Conservation (phyloP, 306 rosid species). For the Acacia confusa region DNA sequence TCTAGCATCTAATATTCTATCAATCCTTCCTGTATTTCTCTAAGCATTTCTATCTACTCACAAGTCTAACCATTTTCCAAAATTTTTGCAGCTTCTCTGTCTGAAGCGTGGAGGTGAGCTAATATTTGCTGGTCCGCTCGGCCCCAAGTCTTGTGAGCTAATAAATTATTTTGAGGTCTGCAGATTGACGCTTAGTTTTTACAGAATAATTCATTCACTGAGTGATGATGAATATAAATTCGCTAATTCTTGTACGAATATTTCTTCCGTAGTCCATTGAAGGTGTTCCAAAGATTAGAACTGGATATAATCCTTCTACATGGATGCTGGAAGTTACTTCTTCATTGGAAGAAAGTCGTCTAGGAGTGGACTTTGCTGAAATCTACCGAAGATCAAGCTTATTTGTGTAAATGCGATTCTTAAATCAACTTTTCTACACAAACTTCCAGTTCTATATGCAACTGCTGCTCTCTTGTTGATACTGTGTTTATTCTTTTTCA, state of each 20-base stretch:
- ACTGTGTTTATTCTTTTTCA: background rate
- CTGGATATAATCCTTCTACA: conserved; percentile 77
- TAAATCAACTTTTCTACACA: background rate
- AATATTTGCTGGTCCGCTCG: conserved; percentile 98
- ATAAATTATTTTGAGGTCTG: conserved; percentile 88
- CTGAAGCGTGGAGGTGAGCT: conserved; percentile 99
- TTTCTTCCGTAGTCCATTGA: conserved; percentile 63
- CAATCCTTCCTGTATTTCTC: conserved; percentile 16
- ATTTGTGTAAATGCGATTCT: conserved; percentile 48
- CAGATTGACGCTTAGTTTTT: conserved; percentile 22
- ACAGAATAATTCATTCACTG: conserved; percentile 20
- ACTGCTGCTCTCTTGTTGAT: conserved; percentile 21
- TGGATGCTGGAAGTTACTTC: conserved; percentile 89
- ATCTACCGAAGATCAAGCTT: conserved; percentile 59
- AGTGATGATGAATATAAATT: conserved; percentile 26
- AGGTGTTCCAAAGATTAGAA: conserved; percentile 63
- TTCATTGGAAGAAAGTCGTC: conserved; percentile 58
- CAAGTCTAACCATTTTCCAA: conserved; percentile 25
- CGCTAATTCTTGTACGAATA: conserved; percentile 23
- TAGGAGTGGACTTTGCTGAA: conserved; percentile 75
- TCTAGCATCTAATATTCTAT: background rate
- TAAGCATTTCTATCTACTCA: conserved; percentile 19
- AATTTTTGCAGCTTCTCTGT: conserved; percentile 70
- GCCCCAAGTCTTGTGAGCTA: conserved; percentile 83
- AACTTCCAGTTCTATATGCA: conserved; percentile 1